Evolutionary conservation across 805 yeast genomes (phyloP).

Genomic region (Candida taoyuanica): DNA sequence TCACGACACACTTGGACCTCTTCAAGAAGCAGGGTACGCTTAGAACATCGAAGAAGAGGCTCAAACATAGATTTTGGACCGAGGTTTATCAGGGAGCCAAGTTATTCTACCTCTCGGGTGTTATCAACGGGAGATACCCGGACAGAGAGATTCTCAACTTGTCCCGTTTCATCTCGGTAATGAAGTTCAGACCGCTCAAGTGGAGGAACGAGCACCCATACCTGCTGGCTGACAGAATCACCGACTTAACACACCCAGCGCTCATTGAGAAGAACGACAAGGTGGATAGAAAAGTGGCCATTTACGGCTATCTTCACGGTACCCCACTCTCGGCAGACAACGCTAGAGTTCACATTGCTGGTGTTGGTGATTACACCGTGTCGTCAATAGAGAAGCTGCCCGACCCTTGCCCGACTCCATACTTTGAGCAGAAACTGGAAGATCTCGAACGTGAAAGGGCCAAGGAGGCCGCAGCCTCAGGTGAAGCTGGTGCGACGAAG

Average conservation of each 20-base stretch:
- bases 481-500: constrained; percentile 48
- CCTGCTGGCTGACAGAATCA: constrained; percentile 81
- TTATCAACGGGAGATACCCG: constrained; percentile 94
- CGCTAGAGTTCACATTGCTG: constrained; percentile 88
- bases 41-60: constrained; percentile 84
- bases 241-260: constrained; percentile 92
- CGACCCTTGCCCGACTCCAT: constrained; percentile 99
- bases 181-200: constrained; percentile 98
- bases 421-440: constrained; percentile 77
- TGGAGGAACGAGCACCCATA: constrained; percentile 99
- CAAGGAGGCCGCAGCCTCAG: constrained; percentile 59
- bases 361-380: constrained; percentile 85
- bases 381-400: constrained; percentile 82
- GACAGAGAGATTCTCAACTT: constrained; percentile 92
- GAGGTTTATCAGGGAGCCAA: constrained; percentile 99
- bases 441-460: constrained; percentile 73
- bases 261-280: constrained; percentile 72
- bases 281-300: constrained; percentile 81
- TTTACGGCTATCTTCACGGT: constrained; percentile 94
- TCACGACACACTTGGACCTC: constrained; percentile 91
- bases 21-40: constrained; percentile 87
- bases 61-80: constrained; percentile 96
- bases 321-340: constrained; percentile 67
- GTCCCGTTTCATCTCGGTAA: constrained; percentile 88
- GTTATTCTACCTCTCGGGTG: constrained; percentile 89